Evolutionary conservation across 1,284 basidiomycete species (phyloP), one percentile per base, ranked within the genome.

Genomic region (Abortiporus biennis): DNA sequence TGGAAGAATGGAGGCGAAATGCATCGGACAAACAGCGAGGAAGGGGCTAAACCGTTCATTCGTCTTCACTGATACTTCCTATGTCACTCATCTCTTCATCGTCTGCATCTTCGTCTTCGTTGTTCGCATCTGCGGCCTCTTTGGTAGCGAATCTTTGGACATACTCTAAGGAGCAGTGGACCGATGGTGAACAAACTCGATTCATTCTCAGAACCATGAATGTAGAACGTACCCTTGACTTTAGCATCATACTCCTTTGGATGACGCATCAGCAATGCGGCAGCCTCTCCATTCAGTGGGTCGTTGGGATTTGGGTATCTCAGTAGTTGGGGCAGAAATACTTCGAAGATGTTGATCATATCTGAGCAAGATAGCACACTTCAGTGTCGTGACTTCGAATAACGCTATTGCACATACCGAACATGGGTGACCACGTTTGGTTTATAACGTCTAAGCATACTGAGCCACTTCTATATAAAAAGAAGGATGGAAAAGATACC

Each of bases 361-460:
- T 98, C 95, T 94, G 56, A 35, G 46, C 22, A 21, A n/a, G n/a
- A n/a, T n/a, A 33, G 12, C 25, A 40, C 4, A 6, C 32, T n/a
- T 9, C n/a, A 30, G n/a, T 30, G 27, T 9, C 9, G 27, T 9
- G 9, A n/a, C 27, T n/a, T n/a, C n/a, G n/a, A n/a, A n/a, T 9
- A 9, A 29, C n/a, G 27, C 9, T 9, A 29, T n/a, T 8, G 45
- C 19, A 54, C 76, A 47, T 62, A 92, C 92, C 92, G 62, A 95
- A 97, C 94, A 97, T 97, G 2, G 93, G 94, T 24, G 93, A 96
- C 94, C 93, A 97, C n/a, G 93, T 96, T 68, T 95, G 92, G 62
- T 96, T 96, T 63, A 96, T 96, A 24, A 96, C 93, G 66, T 96
- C 93, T 52, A 97, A 69, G 64, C 93, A 97, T 33, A 97, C 93